A percentile compares a stretch with the other conserved stretches of the same genome.
These are phyloP conservation scores for Mycena kentingensis DNA, from an alignment of 768 basidiomycete genomes.

Conservation along the genomic window DNA sequence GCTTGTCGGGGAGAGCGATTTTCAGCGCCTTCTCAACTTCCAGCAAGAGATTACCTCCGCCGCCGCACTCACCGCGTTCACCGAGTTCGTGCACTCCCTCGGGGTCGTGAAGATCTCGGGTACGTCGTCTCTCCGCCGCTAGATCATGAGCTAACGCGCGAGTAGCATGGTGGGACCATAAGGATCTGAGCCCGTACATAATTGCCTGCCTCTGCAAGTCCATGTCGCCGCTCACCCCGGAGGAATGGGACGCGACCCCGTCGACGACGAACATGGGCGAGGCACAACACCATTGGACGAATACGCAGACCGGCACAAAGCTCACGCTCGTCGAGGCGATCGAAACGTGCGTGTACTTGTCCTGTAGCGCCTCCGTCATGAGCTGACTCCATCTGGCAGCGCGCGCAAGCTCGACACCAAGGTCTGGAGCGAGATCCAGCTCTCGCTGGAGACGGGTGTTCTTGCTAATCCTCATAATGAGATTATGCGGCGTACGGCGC, in stretches of 20 bases:
- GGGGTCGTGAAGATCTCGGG: too few relatives aligned
- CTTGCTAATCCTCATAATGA: not conserved
- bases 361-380: too few relatives aligned
- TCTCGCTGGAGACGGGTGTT: not conserved
- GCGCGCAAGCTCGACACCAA: not conserved
- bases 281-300: constrained; percentile 25
- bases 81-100: too few relatives aligned
- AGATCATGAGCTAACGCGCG: too few relatives aligned
- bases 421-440: not conserved
- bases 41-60: too few relatives aligned
- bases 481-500: not conserved
- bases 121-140: too few relatives aligned
- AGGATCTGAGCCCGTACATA: constrained; percentile 22
- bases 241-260: constrained; percentile 21
- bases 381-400: not conserved
- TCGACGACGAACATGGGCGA: constrained; percentile 24
- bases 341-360: not conserved
- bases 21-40: not conserved
- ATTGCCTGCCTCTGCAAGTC: constrained; percentile 23
- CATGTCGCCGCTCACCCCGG: constrained; percentile 18
- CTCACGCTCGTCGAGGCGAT: constrained; percentile 23
- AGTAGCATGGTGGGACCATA: constrained; percentile 26
- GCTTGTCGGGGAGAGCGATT: too few relatives aligned
- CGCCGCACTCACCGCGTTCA: too few relatives aligned
- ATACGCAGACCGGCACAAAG: constrained; percentile 19